Base-by-base conservation (phyloP, 768 basidiomycete species). In the Erythrobasidium yunnanense region DNA sequence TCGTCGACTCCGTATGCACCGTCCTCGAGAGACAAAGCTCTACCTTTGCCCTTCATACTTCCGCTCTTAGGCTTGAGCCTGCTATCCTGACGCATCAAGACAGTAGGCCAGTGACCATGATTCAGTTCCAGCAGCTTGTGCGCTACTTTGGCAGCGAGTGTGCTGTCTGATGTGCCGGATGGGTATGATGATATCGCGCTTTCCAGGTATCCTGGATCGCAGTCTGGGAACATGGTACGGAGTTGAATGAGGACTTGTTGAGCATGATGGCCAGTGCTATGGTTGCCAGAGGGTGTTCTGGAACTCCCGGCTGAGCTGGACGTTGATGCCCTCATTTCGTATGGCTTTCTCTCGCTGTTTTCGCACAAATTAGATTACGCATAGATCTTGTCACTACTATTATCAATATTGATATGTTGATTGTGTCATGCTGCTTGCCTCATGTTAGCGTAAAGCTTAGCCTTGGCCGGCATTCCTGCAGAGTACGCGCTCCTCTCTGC, bases 291-390 rank as follows among this genome's bases (percentile, higher is more conserved):
- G 65, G 60, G 20, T 60, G 22, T 2, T 22, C 35, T 2, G 45
- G 55, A 60, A 34, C 63, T 4, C 49, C 49, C 17, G 71, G 71
- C 1, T 35, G 32, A 7, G 68, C 77, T 1, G 90, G 78, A 72
- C 90, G 88, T 0, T 78, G 74, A 0, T 67, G n/a, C n/a, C n/a
- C n/a, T n/a, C n/a, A n/a, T n/a, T n/a, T n/a, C n/a, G n/a, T n/a
- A n/a, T n/a, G n/a, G n/a, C n/a, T n/a, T n/a, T n/a, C n/a, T n/a
- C n/a, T n/a, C n/a, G n/a, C n/a, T n/a, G n/a, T n/a, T n/a, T n/a
- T n/a, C n/a, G n/a, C n/a, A n/a, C n/a, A n/a, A n/a, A n/a, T n/a
- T n/a, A n/a, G n/a, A n/a, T n/a, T n/a, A n/a, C n/a, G n/a, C n/a
- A n/a, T n/a, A n/a, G n/a, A n/a, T n/a, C n/a, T n/a, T n/a, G n/a